A percentile compares a stretch with the other conserved stretches of the same genome.
Conservation (phyloP, 2,329 filamentous ascomycete species). For the Alternaria hordeiaustralica region DNA sequence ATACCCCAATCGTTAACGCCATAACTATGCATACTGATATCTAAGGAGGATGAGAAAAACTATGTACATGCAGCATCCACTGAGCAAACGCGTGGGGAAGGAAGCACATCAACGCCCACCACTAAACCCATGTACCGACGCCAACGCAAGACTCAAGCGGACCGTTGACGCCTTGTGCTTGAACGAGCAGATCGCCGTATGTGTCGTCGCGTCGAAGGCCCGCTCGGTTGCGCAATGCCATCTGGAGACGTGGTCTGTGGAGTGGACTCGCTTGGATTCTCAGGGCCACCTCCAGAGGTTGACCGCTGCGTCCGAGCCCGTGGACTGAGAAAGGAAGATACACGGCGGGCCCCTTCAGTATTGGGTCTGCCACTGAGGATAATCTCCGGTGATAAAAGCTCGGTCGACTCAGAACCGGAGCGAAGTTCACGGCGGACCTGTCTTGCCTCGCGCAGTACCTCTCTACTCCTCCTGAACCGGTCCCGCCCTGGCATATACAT, state of each 20-base stretch:
- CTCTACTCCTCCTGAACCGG: conserved; percentile 4
- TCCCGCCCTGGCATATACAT: conserved; percentile 1
- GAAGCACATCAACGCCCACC: neutral
- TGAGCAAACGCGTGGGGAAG: conserved; percentile 4
- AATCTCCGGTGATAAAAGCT: neutral
- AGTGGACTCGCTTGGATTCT: conserved; percentile 9
- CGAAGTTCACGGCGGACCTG: neutral
- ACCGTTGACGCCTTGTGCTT: conserved; percentile 5
- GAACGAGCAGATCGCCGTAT: conserved; percentile 6
- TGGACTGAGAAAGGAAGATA: conserved; percentile 4
- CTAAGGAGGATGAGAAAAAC: neutral
- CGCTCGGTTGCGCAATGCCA: neutral
- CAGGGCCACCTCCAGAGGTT: conserved; percentile 1
- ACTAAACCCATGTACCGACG: conserved; percentile 2
- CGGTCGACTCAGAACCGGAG: neutral
- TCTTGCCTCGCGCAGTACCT: conserved; percentile 1
- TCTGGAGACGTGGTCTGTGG: conserved; percentile 2
- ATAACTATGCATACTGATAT: neutral
- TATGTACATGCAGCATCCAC: neutral
- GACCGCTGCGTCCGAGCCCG: conserved; percentile 1
- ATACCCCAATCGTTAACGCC: neutral
- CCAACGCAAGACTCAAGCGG: conserved; percentile 2
- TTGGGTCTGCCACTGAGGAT: conserved; percentile 1
- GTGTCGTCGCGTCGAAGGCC: neutral
- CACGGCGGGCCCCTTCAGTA: neutral